Base-by-base conservation (phyloP, 345 rosid genomes). In the Balakata baccata region DNA sequence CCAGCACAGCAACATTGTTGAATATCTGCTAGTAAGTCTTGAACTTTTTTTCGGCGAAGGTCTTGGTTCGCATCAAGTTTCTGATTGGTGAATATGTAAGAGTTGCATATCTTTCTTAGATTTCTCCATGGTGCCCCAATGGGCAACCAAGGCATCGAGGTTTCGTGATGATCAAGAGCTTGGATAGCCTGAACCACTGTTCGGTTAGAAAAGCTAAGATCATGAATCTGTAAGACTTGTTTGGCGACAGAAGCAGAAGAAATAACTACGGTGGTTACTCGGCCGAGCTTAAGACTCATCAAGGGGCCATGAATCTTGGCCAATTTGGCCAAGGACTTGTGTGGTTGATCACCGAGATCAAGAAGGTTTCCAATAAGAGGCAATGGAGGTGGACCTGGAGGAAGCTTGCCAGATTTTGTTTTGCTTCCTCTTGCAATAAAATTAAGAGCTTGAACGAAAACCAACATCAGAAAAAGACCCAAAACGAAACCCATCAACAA, bases 41-140 rank as follows among this genome's bases (percentile, higher is more conserved):
- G 61, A 6, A 77, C 66, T 52, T 71, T 77, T 17, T 50, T 20
- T 18, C 56, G 61, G 1, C 81, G 45, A 20, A 72, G 69, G 22
- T 60, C 60, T 43, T 67, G 69, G 69, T 41, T 62, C 9, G 73
- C 53, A 22, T 67, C 25, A 18, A 78, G 81, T 17, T 54, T 47
- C 22, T 78, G 77, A n/a, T 46, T 17, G 11, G 63, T 57, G 76
- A 78, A 72, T 45, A 78, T 16, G 12, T 67, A 34, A 37, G 73
- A 47, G 46, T 11, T 51, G 61, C 70, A 49, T 9, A 67, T 5
- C 5, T 70, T 74, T 6, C 73, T 47, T 1, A 68, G 73, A 39
- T 60, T 67, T 50, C 70, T 54, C 77, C 81, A 73, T 0, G 34
- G 13, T 1, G 72, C 11, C 16, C 16, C 46, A 5, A 22, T 38